A percentile compares a stretch with the other conserved stretches of the same genome.
Evolutionary conservation across 2,329 filamentous ascomycete genomes (phyloP).

Genomic region (Botrytis squamosa): DNA sequence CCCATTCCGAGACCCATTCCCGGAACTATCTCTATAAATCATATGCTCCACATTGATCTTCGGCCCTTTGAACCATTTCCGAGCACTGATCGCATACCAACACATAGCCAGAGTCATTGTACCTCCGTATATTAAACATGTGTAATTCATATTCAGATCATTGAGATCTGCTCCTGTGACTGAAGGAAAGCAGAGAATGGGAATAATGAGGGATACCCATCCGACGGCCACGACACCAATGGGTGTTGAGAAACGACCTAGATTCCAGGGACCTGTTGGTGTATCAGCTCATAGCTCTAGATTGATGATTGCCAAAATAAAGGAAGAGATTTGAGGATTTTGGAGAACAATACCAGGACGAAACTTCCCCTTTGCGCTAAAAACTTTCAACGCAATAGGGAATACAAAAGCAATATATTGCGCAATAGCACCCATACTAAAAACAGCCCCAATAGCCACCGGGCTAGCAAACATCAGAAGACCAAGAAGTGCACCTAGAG

Average conservation of each 20-base stretch:
- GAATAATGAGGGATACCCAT: slow-evolving; percentile 66
- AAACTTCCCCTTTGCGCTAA: slow-evolving; percentile 62
- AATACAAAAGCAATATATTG: slow-evolving; percentile 62
- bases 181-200: slow-evolving; percentile 64
- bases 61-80: slow-evolving; percentile 69
- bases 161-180: slow-evolving; percentile 54
- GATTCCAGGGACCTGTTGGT: slow-evolving; percentile 56
- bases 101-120: slow-evolving; percentile 58
- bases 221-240: slow-evolving; percentile 55
- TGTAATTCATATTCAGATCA: slow-evolving; percentile 63
- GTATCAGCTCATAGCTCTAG: background rate
- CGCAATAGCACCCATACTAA: slow-evolving; percentile 67
- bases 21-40: slow-evolving; percentile 8
- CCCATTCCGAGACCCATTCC: background rate
- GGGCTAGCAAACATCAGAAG: slow-evolving; percentile 65
- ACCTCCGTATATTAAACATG: slow-evolving; percentile 62
- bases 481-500: slow-evolving; percentile 58
- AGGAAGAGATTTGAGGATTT: too few relatives aligned
- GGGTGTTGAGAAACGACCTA: slow-evolving; percentile 57
- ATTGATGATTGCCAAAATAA: background rate
- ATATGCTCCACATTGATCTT: slow-evolving; percentile 60
- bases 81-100: slow-evolving; percentile 64
- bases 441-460: slow-evolving; percentile 64
- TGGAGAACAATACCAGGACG: slow-evolving; percentile 49
- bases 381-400: slow-evolving; percentile 58